Evolutionary conservation across 1,139 yeast genomes (phyloP), one percentile per base, ranked within the genome.

Genomic region (Nakaseomyces uthaithaninus): DNA sequence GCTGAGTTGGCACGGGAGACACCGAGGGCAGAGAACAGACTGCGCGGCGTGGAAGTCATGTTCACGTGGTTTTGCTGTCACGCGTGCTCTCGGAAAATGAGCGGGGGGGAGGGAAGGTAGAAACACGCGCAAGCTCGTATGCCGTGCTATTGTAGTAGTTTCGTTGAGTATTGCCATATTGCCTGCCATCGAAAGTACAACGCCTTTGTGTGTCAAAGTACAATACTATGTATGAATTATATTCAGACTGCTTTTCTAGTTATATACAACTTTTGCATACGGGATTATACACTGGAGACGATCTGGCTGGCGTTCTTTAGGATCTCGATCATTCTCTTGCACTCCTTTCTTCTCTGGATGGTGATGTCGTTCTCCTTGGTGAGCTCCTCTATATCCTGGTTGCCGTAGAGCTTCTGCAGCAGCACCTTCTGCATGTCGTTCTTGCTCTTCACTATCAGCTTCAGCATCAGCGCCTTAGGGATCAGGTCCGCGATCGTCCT

Each of bases 391-490:
- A 86, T 71, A 49, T 81, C 86, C 41, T 77, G 80, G 37, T 82
- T 75, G 49, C 80, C 80, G 64, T 89, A 91, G 47, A 91, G 71
- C 63, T 84, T 85, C 64, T 85, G 95, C 51, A 91, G 72, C 53
- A 91, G 72, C 52, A 85, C 94, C 59, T 80, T 84, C 66, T 91
- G 98, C 55, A 91, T 83, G 50, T 84, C 93, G 44, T 78, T 82
- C 66, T 85, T 86, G 30, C 95, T 82, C 54, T 72, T 73, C 48
- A 80, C 79, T 57, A 91, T 91, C 59, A 91, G 74, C 64, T 91
- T 91, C 57, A 89, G 72, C 94, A 89, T 86, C 47, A 91, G 75
- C 3, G 97, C 94, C 67, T 91, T 91, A 49, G 98, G 98, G 49
- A 91, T 81, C 60, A 89, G 68, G 63, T 91, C 98, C 12, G 93